Evolutionary conservation across 2,329 filamentous ascomycete genomes (phyloP), one percentile per base, ranked within the genome.

Genomic region (Ceratocystiopsis brevicomis): DNA sequence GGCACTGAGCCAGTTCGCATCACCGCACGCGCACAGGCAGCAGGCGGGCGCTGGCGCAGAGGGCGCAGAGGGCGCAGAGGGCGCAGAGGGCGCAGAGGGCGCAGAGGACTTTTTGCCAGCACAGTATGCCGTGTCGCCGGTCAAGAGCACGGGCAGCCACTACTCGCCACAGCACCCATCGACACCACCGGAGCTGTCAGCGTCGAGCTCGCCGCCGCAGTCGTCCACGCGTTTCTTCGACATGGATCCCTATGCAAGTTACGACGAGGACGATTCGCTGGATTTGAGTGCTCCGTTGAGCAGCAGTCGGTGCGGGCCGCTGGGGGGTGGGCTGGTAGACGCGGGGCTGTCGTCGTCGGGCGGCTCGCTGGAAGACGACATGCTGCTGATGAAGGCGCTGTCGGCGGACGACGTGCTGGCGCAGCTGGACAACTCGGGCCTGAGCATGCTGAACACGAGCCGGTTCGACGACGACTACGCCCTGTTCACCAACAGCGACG

Each of bases 101-200:
- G 33, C 6, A 9, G 45, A 47, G 19, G 43, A 46, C 5, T 52
- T 52, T 8, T 51, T 54, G 8, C 51, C 52, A 36, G 39, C 43
- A 37, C 44, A 40, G 45, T 46, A 41, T 15, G 48, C 56, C 4
- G 59, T 62, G 21, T 69, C 69, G 11, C 69, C 71, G 1, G 59
- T 66, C 34, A 72, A 68, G 57, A 71, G 66, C 53, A 55, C 58
- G 4, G 55, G 57, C 16, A 71, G 69, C 56, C 64, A 67, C 45
- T 71, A 66, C 56, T 71, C 25, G 10, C 25, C 68, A 1, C 52
- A 53, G 39, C 47, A 52, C 11, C 51, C 53, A 25, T 45, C 48
- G 56, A 72, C 72, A 4, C 70, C 71, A 5, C 73, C 73, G 1
- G 71, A 70, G 47, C 66, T 77, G 30, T 75, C 72, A n/a, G 66